Percentiles rank a stretch among this genome's conserved stretches.
Evolutionary conservation across 2,329 filamentous ascomycete genomes (phyloP).

Genomic region (Leptosphaerulina australis): DNA sequence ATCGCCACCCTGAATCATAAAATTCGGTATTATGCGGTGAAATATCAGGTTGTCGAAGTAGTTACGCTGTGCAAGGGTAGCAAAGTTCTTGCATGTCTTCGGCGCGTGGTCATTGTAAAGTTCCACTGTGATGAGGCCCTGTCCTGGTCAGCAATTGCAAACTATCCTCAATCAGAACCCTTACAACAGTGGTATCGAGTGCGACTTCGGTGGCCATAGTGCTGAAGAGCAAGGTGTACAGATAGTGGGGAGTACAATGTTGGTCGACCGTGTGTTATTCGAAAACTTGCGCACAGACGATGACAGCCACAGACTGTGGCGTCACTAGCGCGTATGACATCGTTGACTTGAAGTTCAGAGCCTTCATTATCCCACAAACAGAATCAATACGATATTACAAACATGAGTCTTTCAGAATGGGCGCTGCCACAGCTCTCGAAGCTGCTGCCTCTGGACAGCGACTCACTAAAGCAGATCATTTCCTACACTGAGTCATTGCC

Average conservation of each 20-base stretch:
- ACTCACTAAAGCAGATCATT: conserved; percentile 82
- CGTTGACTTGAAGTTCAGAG: conserved; percentile 26
- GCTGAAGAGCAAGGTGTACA: conserved; percentile 1
- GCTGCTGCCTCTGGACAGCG: conserved; percentile 83
- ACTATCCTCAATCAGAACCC: conserved; percentile 9
- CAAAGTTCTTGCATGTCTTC: conserved; percentile 87
- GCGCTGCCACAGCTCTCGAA: conserved; percentile 74
- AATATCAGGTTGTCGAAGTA: conserved; percentile 89
- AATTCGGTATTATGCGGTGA: conserved; percentile 93
- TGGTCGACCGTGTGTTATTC: conserved; percentile 16
- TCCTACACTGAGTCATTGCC: conserved; percentile 80
- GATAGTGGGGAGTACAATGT: conserved; percentile 27
- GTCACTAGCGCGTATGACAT: conserved; percentile 19
- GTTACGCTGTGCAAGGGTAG: conserved; percentile 75
- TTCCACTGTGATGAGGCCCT: conserved; percentile 86
- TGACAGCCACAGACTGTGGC: conserved; percentile 13
- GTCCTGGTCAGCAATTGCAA: conserved; percentile 3
- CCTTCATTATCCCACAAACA: conserved; percentile 18
- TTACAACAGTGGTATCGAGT: conserved; percentile 85
- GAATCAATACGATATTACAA: conserved; percentile 7
- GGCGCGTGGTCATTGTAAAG: conserved; percentile 90
- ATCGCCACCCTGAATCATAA: conserved; percentile 96
- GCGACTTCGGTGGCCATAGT: conserved; percentile 67
- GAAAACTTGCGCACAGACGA: conserved; percentile 16
- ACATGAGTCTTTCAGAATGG: conserved; percentile 58